phyloP scores from a whole-genome alignment of 1,284 basidiomycete species.

The Trichosporon coremiiforme region DNA sequence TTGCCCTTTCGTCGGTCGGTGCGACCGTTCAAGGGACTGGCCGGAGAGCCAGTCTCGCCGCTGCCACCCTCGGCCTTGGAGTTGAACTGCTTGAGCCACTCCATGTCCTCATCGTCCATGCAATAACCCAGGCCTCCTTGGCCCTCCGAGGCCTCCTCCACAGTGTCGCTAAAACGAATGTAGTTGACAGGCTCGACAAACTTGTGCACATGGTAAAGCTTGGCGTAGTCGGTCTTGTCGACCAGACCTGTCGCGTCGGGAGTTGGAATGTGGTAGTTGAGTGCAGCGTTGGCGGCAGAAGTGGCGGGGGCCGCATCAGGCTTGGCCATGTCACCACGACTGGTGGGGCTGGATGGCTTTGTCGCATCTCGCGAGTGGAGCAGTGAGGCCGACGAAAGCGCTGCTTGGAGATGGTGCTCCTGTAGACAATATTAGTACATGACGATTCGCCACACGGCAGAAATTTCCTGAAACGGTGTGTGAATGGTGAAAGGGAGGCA shows the following conservation, averaged over 20 bases:
- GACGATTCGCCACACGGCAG: conserved; percentile 25
- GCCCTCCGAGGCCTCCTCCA: conserved; percentile 68
- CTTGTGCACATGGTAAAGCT: conserved; percentile 68
- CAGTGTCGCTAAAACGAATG: conserved; percentile 81
- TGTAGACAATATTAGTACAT: conserved; percentile 61
- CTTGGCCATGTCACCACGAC: conserved; percentile 32
- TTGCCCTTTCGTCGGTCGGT: conserved; percentile 56
- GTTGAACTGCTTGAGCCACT: conserved; percentile 92
- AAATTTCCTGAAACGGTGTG: conserved; percentile 27
- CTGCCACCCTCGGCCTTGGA: conserved; percentile 82
- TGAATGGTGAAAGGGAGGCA: conserved; percentile 3
- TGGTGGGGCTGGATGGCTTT: conserved; percentile 38
- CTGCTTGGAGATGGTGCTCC: conserved; percentile 90
- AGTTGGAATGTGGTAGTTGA: conserved; percentile 81
- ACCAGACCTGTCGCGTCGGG: conserved; percentile 84
- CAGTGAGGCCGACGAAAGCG: conserved; percentile 53
- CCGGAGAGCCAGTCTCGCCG: conserved; percentile 58
- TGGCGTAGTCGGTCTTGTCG: conserved; percentile 64
- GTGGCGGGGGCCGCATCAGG: conserved; percentile 28
- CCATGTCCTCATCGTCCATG: conserved; percentile 94
- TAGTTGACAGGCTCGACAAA: conserved; percentile 80
- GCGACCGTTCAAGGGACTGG: conserved; percentile 43
- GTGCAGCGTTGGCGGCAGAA: conserved; percentile 32
- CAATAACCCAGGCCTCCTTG: conserved; percentile 65
- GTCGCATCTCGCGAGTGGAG: conserved; percentile 48